A percentile compares a stretch with the other conserved stretches of the same genome.
phyloP scores from a whole-genome alignment of 768 basidiomycete genomes.

The Agaricus blazei region DNA sequence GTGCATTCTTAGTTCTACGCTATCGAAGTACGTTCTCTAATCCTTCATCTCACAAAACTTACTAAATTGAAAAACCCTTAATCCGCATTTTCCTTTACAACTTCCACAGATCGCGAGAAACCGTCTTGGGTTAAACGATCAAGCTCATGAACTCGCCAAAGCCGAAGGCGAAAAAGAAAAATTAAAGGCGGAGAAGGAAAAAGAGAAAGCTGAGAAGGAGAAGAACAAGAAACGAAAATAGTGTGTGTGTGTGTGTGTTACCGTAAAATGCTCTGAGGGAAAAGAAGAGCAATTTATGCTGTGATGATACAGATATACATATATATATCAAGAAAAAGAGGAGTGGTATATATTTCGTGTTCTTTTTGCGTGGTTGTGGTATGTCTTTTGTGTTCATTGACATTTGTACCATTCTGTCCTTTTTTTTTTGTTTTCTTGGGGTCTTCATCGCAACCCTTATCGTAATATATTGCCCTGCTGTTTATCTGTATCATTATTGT shows the following conservation, averaged over 20 bases:
- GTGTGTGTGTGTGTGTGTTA: background rate
- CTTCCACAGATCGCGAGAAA: conserved; percentile 79
- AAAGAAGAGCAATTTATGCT: too few species aligned
- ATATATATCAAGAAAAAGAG: background rate
- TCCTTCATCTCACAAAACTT: too few species aligned
- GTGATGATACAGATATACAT: background rate
- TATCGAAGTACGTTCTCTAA: conserved; percentile 59
- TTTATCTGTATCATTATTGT: conserved; percentile 21
- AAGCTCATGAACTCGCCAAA: conserved; percentile 77
- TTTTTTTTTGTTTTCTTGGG: background rate
- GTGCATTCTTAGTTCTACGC: conserved; percentile 72
- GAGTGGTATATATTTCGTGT: background rate
- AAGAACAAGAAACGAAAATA: conserved; percentile 24
- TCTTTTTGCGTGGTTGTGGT: background rate
- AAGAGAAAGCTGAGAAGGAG: conserved; percentile 21
- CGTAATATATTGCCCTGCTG: conserved; percentile 11
- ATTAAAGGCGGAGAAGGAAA: conserved; percentile 47
- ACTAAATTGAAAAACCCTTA: too few species aligned
- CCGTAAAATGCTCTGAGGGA: too few species aligned
- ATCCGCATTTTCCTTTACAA: background rate
- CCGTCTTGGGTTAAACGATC: conserved; percentile 84
- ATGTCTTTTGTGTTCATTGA: background rate
- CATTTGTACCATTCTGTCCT: background rate
- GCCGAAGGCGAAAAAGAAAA: conserved; percentile 63
- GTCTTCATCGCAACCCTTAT: background rate